Percentiles rank a stretch among this genome's conserved stretches.
phyloP scores from a whole-genome alignment of 1,284 basidiomycete genomes.

The Agaricales sp. region DNA sequence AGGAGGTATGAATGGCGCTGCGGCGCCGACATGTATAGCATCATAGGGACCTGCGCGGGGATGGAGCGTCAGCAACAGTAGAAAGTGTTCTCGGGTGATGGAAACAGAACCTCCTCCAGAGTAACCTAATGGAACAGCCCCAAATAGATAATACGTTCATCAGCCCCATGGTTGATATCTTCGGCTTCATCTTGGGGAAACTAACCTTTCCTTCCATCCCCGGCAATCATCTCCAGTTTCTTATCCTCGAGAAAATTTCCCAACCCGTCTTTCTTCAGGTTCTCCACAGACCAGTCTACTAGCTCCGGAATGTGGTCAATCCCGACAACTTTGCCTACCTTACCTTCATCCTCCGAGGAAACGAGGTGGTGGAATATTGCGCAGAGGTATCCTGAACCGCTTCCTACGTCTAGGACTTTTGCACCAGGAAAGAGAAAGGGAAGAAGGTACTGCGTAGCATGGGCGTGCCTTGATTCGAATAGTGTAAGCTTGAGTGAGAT shows the following conservation, averaged over 20 bases:
- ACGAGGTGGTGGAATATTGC: constrained; percentile 76
- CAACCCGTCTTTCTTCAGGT: constrained; percentile 65
- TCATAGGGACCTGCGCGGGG: constrained; percentile 67
- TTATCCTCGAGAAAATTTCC: constrained; percentile 37
- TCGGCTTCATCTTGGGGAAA: background rate
- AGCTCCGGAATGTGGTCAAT: constrained; percentile 88
- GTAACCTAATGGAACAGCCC: background rate
- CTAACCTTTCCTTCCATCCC: constrained; percentile 70
- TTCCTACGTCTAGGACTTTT: constrained; percentile 74
- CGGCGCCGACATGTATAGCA: constrained; percentile 93
- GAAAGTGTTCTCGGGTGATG: background rate
- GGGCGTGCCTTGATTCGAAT: constrained; percentile 49
- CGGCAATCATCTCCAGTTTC: constrained; percentile 54
- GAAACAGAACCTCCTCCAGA: background rate
- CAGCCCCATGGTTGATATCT: background rate
- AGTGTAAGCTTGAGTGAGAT: constrained; percentile 23
- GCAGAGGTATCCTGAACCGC: constrained; percentile 69
- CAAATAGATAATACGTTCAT: background rate
- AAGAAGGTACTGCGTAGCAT: constrained; percentile 67
- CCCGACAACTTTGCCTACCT: constrained; percentile 66
- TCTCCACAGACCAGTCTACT: constrained; percentile 58
- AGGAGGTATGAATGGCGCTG: constrained; percentile 69
- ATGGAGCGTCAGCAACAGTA: constrained; percentile 10
- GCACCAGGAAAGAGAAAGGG: constrained; percentile 61
- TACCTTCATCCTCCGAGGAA: constrained; percentile 17